Percentiles rank a stretch among this genome's conserved stretches.
Evolutionary conservation across 2,329 filamentous ascomycete genomes (phyloP).

Genomic region (Stemphylium vesicarium): DNA sequence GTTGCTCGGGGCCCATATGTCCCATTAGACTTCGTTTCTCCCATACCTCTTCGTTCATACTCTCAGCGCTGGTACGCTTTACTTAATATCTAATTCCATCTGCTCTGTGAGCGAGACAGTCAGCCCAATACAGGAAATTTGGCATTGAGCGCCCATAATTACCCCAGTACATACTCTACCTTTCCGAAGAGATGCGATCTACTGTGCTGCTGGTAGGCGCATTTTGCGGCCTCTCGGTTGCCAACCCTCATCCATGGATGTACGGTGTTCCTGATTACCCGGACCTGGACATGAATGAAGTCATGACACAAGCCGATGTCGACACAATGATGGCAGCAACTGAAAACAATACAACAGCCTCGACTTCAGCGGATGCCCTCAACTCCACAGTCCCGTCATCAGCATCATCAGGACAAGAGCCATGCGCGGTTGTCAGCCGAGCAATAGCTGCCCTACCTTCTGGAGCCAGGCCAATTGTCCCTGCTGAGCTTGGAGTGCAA

Average conservation of each 20-base stretch:
- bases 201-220: conserved; percentile 26
- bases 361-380: conserved; percentile 20
- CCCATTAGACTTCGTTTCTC: background rate
- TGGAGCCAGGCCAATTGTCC: conserved; percentile 35
- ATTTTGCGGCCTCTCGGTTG: conserved; percentile 28
- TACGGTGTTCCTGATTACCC: conserved; percentile 42
- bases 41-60: background rate
- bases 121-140: background rate
- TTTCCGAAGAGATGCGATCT: conserved; percentile 25
- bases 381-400: conserved; percentile 22
- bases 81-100: conserved; percentile 18
- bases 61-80: conserved; percentile 30
- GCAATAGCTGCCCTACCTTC: conserved; percentile 34
- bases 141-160: background rate
- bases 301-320: conserved; percentile 33
- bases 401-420: conserved; percentile 33
- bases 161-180: background rate
- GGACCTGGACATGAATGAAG: conserved; percentile 35
- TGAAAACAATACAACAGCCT: conserved; percentile 19
- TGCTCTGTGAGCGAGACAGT: background rate
- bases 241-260: conserved; percentile 39
- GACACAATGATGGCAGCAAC: conserved; percentile 21
- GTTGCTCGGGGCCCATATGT: background rate
- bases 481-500: conserved; percentile 42
- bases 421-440: conserved; percentile 42